Evolutionary conservation across 23 red algal species (phyloP).

Genomic region (Agarophyton chilense): DNA sequence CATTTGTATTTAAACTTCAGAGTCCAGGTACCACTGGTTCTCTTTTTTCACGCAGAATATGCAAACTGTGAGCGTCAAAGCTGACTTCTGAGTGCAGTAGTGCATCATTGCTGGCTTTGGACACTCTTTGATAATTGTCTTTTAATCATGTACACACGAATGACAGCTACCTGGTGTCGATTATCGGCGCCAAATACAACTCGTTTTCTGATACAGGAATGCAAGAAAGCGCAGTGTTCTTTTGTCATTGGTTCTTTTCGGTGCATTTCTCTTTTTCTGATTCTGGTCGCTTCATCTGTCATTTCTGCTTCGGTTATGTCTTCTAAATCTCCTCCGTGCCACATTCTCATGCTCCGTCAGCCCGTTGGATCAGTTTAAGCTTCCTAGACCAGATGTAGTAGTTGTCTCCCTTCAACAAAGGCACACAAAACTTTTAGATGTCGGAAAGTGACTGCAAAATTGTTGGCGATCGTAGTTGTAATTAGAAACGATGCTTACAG

Average conservation of each 20-base stretch:
- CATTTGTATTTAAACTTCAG: background rate
- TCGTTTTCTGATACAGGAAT: background rate
- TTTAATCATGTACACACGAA: background rate
- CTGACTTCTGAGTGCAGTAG: background rate
- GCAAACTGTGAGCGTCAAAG: no score
- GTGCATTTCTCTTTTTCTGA: no score
- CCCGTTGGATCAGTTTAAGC: background rate
- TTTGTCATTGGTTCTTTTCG: no score
- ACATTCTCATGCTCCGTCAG: no score
- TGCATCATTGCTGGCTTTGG: background rate
- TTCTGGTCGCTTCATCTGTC: background rate
- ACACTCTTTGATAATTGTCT: background rate
- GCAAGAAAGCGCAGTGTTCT: background rate
- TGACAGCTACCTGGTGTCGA: background rate
- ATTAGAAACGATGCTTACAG: no score
- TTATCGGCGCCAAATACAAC: background rate
- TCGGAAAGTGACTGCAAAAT: background rate
- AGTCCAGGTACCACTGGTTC: no score
- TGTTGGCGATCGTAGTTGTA: no score
- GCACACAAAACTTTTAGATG: background rate
- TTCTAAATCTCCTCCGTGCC: no score
- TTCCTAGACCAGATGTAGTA: no score
- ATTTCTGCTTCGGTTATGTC: background rate
- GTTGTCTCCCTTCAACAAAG: background rate
- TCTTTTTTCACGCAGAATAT: no score